A percentile compares a stretch with the other conserved stretches of the same genome.
Evolutionary conservation across 257 asterid genomes (phyloP).

Genomic region (Nicotiana obtusifolia): DNA sequence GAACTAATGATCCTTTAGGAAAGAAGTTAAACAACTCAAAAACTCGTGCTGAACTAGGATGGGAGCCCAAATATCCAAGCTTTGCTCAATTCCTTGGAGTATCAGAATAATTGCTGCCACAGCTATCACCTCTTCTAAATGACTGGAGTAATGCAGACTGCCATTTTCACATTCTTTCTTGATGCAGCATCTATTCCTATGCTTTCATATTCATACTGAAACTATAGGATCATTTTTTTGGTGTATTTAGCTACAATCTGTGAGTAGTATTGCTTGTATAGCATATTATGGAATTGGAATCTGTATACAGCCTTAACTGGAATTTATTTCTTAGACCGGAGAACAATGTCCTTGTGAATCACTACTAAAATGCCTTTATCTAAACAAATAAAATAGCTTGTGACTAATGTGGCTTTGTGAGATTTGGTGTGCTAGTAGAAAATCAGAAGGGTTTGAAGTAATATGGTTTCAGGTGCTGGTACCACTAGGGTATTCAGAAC

Average conservation of each 20-base stretch:
- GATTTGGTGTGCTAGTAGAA: neutral
- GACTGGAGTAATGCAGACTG: neutral
- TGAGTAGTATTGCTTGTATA: neutral
- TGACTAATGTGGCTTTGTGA: neutral
- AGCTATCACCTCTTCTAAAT: neutral
- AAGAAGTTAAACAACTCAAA: slow-evolving; percentile 79
- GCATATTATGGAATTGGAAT: neutral
- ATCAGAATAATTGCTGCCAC: slow-evolving; percentile 16
- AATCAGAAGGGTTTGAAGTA: neutral
- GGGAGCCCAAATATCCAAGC: slow-evolving; percentile 89
- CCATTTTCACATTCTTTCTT: neutral
- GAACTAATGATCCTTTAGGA: slow-evolving; percentile 74
- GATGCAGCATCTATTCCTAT: neutral
- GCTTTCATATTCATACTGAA: neutral
- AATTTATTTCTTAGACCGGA: neutral
- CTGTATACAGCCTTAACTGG: neutral
- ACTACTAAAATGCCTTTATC: neutral
- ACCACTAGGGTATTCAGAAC: neutral
- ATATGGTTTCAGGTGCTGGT: too few relatives aligned
- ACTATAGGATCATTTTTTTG: neutral
- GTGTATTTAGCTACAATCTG: neutral
- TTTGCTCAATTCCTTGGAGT: slow-evolving; percentile 74
- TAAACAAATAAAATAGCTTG: neutral
- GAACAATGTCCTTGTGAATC: neutral
- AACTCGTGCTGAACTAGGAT: slow-evolving; percentile 64